phyloP scores from a whole-genome alignment of 2,329 filamentous ascomycete species.

The Fusarium redolens region DNA sequence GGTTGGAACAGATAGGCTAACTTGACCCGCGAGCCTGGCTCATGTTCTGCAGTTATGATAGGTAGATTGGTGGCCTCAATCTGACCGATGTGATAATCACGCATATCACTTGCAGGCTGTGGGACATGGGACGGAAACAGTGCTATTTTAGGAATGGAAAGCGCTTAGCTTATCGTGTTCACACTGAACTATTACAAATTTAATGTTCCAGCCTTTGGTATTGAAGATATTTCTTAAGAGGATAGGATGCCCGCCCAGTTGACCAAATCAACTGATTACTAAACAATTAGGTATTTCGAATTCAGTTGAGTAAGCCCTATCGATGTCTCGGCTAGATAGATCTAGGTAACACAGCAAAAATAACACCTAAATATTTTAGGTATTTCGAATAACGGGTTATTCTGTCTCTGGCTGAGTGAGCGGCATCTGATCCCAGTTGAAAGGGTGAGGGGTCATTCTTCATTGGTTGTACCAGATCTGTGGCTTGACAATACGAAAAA shows the following conservation, averaged over 20 bases:
- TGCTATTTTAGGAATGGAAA: background rate
- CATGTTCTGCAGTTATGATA: background rate
- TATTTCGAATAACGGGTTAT: rapidly evolving
- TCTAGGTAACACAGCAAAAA: too few species aligned
- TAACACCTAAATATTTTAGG: too few species aligned
- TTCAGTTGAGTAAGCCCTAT: too few species aligned
- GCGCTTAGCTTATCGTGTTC: too few species aligned
- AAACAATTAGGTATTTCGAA: background rate
- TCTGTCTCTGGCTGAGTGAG: background rate
- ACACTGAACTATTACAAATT: too few species aligned
- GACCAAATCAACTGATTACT: background rate
- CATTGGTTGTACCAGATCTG: background rate
- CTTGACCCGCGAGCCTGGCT: background rate
- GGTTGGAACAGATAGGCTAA: background rate
- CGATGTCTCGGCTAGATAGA: too few species aligned
- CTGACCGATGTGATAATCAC: background rate
- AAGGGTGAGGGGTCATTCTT: background rate
- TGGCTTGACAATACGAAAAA: background rate
- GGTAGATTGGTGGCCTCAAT: background rate
- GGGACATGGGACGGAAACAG: background rate
- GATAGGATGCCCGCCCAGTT: rapidly evolving
- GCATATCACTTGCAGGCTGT: background rate
- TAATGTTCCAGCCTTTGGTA: too few species aligned
- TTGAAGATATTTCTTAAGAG: background rate
- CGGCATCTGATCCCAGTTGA: background rate